Base-by-base conservation (phyloP, 140 eudicot genomes). In the Cichorium intybus region DNA sequence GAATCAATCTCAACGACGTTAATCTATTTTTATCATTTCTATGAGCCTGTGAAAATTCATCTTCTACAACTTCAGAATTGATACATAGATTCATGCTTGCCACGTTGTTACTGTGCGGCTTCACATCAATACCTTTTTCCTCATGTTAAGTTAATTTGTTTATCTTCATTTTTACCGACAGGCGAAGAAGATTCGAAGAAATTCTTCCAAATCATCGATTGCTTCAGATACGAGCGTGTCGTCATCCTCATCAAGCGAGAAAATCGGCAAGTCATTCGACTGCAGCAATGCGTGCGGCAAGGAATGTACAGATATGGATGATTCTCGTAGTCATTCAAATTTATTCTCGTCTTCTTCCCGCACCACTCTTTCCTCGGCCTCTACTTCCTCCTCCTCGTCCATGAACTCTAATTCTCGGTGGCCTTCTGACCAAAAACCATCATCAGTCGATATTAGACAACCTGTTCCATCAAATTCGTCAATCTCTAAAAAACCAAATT, bases 161-260 rank as follows among this genome's bases (percentile, higher is more conserved):
- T 8, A 3, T 53, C n/a, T 24, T 58, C 4, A 7, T 14, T 45
- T 62, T 33, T 0, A 5, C n/a, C 15, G 20, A 49, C 87, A 84
- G 90, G 27, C 59, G 37, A 84, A 68, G 80, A 84, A 68, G 79
- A 65, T 62, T 24, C 47, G 71, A 15, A 77, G 60, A 45, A 70
- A 47, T 61, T 66, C 72, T 9, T 60, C 77, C 24, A 62, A 67
- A 59, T 43, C 81, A 3, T 55, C 79, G 12, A 59, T 11, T 17
- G 21, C 50, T 33, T 64, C 77, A 6, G 69, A 21, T 27, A 77
- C 67, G 7, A 68, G 24, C 59, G 49, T 7, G 16, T n/a, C 66
- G 12, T n/a, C 66, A 21, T 66, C 62, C 4, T 33, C 54, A 31
- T 54, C 68, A 70, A 7, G 9, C 24, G 64, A 80, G 3, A 77